Conservation (phyloP, 2,329 filamentous ascomycete species). For the Colletotrichum lini region DNA sequence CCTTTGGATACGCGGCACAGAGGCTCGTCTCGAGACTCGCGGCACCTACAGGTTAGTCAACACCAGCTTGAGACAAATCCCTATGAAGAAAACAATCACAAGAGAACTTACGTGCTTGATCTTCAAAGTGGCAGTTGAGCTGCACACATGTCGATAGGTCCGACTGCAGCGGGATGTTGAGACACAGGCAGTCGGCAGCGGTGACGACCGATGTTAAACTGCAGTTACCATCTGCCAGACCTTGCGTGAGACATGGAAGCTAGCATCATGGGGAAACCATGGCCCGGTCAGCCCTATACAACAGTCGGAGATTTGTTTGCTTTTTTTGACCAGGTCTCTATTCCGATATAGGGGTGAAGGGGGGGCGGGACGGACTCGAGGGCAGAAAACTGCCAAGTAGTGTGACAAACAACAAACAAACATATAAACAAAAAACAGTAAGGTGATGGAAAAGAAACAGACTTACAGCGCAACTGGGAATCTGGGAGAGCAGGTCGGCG, state of each 20-base stretch:
- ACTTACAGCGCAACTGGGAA: constrained; percentile 37
- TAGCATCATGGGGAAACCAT: not conserved
- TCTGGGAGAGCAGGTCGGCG: constrained; percentile 14
- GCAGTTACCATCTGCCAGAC: constrained; percentile 36
- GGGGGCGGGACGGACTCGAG: too few species aligned
- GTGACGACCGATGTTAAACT: constrained; percentile 32
- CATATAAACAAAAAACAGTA: not conserved
- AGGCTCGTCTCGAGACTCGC: constrained; percentile 28
- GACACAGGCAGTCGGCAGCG: constrained; percentile 43
- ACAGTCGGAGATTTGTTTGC: constrained; percentile 4
- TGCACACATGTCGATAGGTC: constrained; percentile 43
- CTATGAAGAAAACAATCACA: not conserved
- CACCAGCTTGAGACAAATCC: not conserved
- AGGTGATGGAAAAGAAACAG: not conserved
- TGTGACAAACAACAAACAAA: not conserved
- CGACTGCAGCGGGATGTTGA: constrained; percentile 37
- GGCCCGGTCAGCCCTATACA: constrained; percentile 23
- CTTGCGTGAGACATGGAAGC: constrained; percentile 35
- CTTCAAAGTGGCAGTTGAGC: constrained; percentile 40
- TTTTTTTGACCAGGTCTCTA: constrained; percentile 2
- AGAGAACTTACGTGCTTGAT: constrained; percentile 39
- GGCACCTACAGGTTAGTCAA: constrained; percentile 8
- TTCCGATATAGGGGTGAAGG: not conserved
- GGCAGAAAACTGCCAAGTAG: too few species aligned
- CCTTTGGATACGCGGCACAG: constrained; percentile 44